Conservation (phyloP, 139 green algal genomes). For the Marvania coccoides region DNA sequence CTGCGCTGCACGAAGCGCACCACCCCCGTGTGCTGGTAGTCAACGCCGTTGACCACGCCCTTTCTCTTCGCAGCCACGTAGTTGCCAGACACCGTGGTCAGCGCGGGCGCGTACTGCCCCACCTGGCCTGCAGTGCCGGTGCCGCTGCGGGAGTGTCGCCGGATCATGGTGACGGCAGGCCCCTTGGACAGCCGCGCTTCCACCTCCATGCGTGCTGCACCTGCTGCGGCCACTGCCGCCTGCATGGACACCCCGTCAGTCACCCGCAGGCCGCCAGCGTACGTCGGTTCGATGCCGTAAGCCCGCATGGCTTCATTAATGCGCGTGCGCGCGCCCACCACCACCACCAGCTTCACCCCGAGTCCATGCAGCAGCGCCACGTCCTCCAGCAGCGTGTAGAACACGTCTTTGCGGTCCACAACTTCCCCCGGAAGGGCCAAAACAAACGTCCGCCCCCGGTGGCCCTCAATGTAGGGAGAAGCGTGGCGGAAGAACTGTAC, state of each 20-base stretch:
- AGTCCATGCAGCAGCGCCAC: slow-evolving; percentile 83
- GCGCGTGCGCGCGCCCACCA: slow-evolving; percentile 60
- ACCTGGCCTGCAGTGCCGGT: slow-evolving; percentile 24
- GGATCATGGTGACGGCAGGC: slow-evolving; percentile 22
- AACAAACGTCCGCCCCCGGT: slow-evolving; percentile 83
- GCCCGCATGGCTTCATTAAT: slow-evolving; percentile 30
- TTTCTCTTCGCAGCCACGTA: slow-evolving; percentile 83
- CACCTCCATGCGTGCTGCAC: slow-evolving; percentile 37
- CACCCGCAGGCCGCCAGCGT: slow-evolving; percentile 68
- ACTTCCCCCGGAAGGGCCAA: slow-evolving; percentile 84
- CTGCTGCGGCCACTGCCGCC: slow-evolving; percentile 33
- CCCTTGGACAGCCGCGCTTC: slow-evolving; percentile 77
- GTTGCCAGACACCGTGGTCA: slow-evolving; percentile 79
- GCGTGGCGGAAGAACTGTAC: slow-evolving; percentile 48
- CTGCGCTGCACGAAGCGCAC: slow-evolving; percentile 73
- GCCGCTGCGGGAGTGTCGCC: slow-evolving; percentile 13
- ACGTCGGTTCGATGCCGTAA: slow-evolving; percentile 22
- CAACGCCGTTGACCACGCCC: slow-evolving; percentile 82
- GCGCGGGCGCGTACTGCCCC: slow-evolving; percentile 27
- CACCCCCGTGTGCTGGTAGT: slow-evolving; percentile 63
- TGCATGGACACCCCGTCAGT: slow-evolving; percentile 46
- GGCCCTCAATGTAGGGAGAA: slow-evolving; percentile 86
- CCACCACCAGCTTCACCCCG: slow-evolving; percentile 81
- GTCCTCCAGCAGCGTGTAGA: slow-evolving; percentile 45
- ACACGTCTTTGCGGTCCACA: slow-evolving; percentile 12